Evolutionary conservation across 1,139 yeast species (phyloP), one percentile per base, ranked within the genome.

Genomic region (Nakaseomyces bracarensis): DNA sequence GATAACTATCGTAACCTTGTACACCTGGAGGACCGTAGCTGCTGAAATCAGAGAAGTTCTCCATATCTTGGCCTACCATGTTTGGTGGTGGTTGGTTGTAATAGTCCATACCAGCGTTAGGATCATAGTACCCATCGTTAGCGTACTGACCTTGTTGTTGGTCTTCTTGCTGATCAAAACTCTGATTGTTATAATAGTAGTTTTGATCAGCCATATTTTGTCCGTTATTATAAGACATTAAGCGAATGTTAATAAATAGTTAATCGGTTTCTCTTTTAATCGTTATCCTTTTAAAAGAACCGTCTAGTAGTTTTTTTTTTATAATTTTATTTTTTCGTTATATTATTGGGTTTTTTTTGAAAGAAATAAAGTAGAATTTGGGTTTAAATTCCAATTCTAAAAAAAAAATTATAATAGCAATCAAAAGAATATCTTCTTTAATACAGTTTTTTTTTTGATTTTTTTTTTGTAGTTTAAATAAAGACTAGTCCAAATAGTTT

Each of bases 41-140:
- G 51, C 82, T 74, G 58, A 82, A 82, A 60, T 82, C 91, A 25
- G 86, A 78, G 51, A 81, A 82, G 42, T 84, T 84, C 63, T 82
- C 93, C 8, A 79, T 79, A 54, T 77, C 83, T 48, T 75, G 71
- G 57, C 71, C 74, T 39, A 68, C 72, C 34, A 68, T 71, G 52
- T 64, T 43, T 39, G 26, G 40, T 36, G 41, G 39, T 43, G 69
- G 70, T 55, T 74, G 79, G 51, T 73, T 76, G 49, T 71, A 64
- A 57, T 71, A 69, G 30, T 71, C 75, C 44, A 63, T 69, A 47
- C 46, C 58, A 19, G 44, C 35, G 13, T 41, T 43, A 27, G 39
- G 49, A 19, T 49, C 45, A 33, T 46, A 42, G 35, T 48, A 48
- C 9, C 42, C 46, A 11, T 45, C 47, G 26, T 47, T 36, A 16